Evolutionary conservation across 345 rosid species (phyloP).

Genomic region (Kernera saxatilis): DNA sequence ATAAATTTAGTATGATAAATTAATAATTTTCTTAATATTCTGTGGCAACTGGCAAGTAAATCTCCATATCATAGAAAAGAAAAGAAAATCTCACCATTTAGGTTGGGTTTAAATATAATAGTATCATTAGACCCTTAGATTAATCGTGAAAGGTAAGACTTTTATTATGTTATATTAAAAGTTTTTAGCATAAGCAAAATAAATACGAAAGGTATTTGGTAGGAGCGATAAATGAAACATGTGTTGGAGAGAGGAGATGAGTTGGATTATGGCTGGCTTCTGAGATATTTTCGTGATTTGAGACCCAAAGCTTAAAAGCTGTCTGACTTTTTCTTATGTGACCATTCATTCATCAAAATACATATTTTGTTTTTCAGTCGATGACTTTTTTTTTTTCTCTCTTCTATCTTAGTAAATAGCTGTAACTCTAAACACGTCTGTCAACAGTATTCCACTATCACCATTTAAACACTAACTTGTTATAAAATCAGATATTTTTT

Average conservation of each 20-base stretch:
- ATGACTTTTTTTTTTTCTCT: background rate
- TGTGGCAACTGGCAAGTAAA: background rate
- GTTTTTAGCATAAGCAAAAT: background rate
- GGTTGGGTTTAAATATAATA: background rate
- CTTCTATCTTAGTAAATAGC: background rate
- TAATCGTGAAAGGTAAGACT: background rate
- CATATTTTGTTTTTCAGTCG: background rate
- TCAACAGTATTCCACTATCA: background rate
- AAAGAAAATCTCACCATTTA: background rate
- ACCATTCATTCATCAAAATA: constrained; percentile 7
- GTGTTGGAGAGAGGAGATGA: constrained; percentile 26
- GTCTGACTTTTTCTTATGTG: constrained; percentile 12
- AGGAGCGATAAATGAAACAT: constrained; percentile 18
- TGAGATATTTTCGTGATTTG: constrained; percentile 18
- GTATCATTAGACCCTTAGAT: background rate
- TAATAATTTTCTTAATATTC: background rate
- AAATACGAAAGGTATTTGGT: constrained; percentile 13
- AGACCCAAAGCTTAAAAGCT: constrained; percentile 14
- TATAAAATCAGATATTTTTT: background rate
- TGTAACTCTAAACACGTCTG: background rate
- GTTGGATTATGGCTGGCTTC: constrained; percentile 26
- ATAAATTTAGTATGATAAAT: background rate
- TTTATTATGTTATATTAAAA: background rate
- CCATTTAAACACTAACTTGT: background rate
- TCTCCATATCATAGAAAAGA: background rate